Base-by-base conservation (phyloP, 2,329 filamentous ascomycete species). In the Fusarium temperatum region DNA sequence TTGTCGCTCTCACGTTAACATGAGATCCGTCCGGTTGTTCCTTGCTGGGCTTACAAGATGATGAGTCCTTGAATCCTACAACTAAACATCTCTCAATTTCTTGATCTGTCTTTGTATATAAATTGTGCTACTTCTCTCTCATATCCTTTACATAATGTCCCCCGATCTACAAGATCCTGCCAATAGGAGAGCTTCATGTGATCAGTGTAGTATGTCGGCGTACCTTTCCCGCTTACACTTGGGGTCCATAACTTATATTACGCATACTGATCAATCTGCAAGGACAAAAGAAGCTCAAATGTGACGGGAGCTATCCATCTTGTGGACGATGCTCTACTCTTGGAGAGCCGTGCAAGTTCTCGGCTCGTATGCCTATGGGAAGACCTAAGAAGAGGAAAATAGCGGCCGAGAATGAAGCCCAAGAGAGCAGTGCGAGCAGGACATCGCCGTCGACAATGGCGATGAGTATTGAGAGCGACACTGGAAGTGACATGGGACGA, bases 261-360 rank as follows among this genome's bases (percentile, higher is more conserved):
- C 51, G 24, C 56, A 28, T 41, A 44, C 68, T 70, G 48, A 71
- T 61, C 68, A 44, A 66, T 45, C 35, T 35, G 15, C n/a, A 47
- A 78, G 77, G 77, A 41, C 77, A 78, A 50, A 78, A 76, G 72
- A 78, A 78, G 58, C 54, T 78, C 30, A 78, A 77, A 69, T 78
- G 77, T 35, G 77, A 78, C 44, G 77, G 77, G 0, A 75, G 30
- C 26, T 73, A 69, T n/a, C 77, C 77, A 6, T 56, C 28, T 10
- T 78, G 77, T 18, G 72, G 70, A 28, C 66, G 77, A 62, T 78
- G 77, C 20, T 45, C 63, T 12, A 47, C 22, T 8, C 41, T 56
- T 9, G 60, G 59, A 9, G 77, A 78, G 26, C 5, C 12, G 0
- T 78, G 77, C 54, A 63, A 70, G 39, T 78, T 77, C 36, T 78